These are phyloP conservation scores for Neurospora sp. DNA, from an alignment of 2,329 filamentous ascomycete species.

Conservation along the genomic window DNA sequence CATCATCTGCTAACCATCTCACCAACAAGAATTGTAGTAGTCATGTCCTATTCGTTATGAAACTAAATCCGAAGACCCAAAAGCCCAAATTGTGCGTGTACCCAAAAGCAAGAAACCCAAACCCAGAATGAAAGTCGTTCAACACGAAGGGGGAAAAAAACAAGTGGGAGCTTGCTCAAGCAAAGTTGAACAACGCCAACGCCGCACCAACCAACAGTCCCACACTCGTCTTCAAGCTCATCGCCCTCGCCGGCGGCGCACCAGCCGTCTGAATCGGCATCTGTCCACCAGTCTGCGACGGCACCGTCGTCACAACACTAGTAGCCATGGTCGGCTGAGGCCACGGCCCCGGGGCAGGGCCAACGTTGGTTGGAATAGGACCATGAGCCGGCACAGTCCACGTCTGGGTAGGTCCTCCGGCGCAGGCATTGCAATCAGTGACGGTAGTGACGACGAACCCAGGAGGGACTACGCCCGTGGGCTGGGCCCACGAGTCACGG, in stretches of 20 bases:
- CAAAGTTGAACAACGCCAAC: background rate
- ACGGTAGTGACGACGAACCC: constrained; percentile 30
- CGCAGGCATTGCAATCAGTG: constrained; percentile 2
- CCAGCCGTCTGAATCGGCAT: background rate
- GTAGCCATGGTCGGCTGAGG: background rate
- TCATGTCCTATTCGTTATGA: background rate
- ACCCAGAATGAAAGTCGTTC: background rate
- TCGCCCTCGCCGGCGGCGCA: background rate
- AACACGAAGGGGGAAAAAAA: background rate
- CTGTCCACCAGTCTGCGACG: background rate
- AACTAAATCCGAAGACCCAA: background rate
- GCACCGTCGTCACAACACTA: background rate
- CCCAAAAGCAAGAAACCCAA: background rate
- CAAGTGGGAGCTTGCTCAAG: background rate
- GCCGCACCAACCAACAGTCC: background rate
- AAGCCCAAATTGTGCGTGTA: background rate
- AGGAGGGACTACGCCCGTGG: constrained; percentile 22
- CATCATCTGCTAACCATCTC: background rate
- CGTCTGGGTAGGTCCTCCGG: background rate
- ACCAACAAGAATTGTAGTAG: background rate
- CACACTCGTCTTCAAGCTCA: background rate
- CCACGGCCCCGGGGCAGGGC: background rate
- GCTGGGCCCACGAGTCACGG: constrained; percentile 18
- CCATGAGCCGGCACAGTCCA: background rate
- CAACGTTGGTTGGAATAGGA: background rate